Percentiles rank a stretch among this genome's conserved stretches.
These are phyloP conservation scores for Syncephalastrum monosporum DNA, from an alignment of 371 early-diverging fungal genomes.

Conservation along the genomic window DNA sequence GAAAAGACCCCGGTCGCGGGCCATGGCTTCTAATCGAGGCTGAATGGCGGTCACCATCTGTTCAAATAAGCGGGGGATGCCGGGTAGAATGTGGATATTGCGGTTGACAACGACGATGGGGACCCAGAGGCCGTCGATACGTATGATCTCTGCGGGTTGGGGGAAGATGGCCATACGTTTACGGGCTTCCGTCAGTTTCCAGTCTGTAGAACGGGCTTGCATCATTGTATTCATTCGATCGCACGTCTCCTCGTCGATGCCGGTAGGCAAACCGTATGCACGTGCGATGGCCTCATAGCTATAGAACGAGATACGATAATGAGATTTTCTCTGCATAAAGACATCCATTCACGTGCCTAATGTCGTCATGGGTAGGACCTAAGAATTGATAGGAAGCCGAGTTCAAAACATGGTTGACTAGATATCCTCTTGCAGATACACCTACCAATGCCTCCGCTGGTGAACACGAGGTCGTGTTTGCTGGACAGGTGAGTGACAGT, in stretches of 20 bases:
- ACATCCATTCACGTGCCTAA: conserved; percentile 17
- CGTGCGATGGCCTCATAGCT: conserved; percentile 68
- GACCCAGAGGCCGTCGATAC: conserved; percentile 63
- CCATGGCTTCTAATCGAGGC: conserved; percentile 25
- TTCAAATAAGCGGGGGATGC: conserved; percentile 68
- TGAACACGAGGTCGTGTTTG: conserved; percentile 58
- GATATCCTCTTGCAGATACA: neutral
- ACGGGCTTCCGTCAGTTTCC: conserved; percentile 47
- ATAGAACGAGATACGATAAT: neutral
- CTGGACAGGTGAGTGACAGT: conserved; percentile 45
- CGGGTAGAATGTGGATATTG: conserved; percentile 74
- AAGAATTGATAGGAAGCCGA: neutral
- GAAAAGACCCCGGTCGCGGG: conserved; percentile 18
- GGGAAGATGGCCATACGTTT: conserved; percentile 75
- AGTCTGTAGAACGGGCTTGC: conserved; percentile 13
- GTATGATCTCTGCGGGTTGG: conserved; percentile 37
- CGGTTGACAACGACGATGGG: conserved; percentile 62
- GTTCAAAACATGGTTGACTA: too few species aligned
- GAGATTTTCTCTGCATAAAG: neutral
- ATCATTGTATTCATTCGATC: conserved; percentile 47
- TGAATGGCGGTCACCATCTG: conserved; percentile 37
- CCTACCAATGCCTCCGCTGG: conserved; percentile 68
- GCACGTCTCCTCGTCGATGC: conserved; percentile 57
- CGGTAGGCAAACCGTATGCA: conserved; percentile 53
- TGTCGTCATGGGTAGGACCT: conserved; percentile 73